Conservation (phyloP, 108 stramenopile genomes). For the Pseudonitzschia multistriata region DNA sequence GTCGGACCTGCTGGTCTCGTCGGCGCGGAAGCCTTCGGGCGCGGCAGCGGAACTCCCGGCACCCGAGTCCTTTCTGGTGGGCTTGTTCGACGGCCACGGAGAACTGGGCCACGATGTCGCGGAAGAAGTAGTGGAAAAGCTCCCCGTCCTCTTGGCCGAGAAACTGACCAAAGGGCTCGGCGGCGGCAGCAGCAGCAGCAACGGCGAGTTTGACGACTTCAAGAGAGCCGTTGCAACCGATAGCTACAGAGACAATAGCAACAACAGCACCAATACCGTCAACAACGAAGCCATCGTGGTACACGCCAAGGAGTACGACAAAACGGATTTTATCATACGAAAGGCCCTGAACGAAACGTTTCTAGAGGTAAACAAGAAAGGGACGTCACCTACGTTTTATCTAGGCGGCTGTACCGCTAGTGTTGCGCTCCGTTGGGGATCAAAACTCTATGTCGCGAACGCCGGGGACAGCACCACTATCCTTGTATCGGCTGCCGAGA, state of each 20-base stretch:
- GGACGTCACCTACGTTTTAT: slow-evolving; percentile 30
- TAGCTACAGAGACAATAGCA: neutral
- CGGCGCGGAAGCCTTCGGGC: too few relatives aligned
- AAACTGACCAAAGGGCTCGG: slow-evolving; percentile 24
- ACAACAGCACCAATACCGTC: neutral
- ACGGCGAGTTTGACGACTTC: too few relatives aligned
- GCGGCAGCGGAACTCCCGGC: too few relatives aligned
- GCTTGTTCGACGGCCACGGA: slow-evolving; percentile 76
- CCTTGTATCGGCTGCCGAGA: slow-evolving; percentile 28
- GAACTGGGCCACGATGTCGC: slow-evolving; percentile 53
- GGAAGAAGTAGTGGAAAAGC: slow-evolving; percentile 37
- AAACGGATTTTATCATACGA: slow-evolving; percentile 9
- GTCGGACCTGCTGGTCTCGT: neutral
- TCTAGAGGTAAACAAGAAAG: slow-evolving; percentile 48
- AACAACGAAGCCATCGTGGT: neutral
- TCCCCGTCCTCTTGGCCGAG: slow-evolving; percentile 45
- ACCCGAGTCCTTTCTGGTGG: slow-evolving; percentile 46
- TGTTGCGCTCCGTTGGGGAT: slow-evolving; percentile 44
- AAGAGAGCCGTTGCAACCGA: neutral
- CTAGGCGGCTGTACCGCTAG: slow-evolving; percentile 69
- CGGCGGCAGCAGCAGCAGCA: too few relatives aligned
- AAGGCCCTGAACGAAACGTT: slow-evolving; percentile 46
- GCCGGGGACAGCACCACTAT: slow-evolving; percentile 65
- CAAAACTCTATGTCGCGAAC: slow-evolving; percentile 65
- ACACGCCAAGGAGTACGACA: slow-evolving; percentile 10